These are phyloP conservation scores for Malassezia japonica DNA, from an alignment of 1,284 basidiomycete genomes.

Conservation along the genomic window DNA sequence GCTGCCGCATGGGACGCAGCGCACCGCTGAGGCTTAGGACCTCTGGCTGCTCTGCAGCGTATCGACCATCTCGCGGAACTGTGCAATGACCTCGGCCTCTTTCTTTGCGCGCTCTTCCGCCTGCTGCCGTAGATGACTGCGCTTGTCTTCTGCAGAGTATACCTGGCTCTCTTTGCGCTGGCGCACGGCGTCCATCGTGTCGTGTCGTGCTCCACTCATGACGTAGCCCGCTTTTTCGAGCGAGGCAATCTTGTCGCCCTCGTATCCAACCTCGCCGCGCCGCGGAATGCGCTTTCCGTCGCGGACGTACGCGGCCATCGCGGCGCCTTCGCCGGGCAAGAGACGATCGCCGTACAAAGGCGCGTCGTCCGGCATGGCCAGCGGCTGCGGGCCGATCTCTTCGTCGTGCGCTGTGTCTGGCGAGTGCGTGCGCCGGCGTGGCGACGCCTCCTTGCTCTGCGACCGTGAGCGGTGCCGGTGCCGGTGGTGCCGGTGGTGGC, in stretches of 20 bases:
- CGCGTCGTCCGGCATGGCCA: not conserved
- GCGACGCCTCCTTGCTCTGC: not conserved
- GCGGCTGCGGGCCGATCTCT: not conserved
- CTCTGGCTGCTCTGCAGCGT: conserved; percentile 8
- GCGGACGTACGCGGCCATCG: conserved; percentile 89
- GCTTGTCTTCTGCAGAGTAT: conserved; percentile 84
- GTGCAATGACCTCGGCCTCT: conserved; percentile 57
- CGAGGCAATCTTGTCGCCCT: conserved; percentile 70
- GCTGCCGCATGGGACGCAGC: conserved; percentile 8
- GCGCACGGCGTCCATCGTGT: conserved; percentile 78
- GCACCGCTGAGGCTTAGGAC: not conserved
- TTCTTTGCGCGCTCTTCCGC: conserved; percentile 82
- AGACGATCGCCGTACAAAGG: conserved; percentile 65
- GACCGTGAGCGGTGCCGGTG: not conserved
- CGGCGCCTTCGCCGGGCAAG: conserved; percentile 84
- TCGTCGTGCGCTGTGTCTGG: not conserved
- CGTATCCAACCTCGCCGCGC: conserved; percentile 92
- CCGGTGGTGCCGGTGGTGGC: not conserved
- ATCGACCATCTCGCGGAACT: conserved; percentile 42
- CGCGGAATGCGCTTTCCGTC: conserved; percentile 88
- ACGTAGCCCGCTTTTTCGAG: conserved; percentile 91
- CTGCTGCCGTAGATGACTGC: conserved; percentile 82
- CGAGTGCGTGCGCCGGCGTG: not conserved
- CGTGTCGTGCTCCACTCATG: conserved; percentile 86
- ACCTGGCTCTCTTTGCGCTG: conserved; percentile 97